Conservation (phyloP, 208 protist species). For the Trypanosoma scelopori region DNA sequence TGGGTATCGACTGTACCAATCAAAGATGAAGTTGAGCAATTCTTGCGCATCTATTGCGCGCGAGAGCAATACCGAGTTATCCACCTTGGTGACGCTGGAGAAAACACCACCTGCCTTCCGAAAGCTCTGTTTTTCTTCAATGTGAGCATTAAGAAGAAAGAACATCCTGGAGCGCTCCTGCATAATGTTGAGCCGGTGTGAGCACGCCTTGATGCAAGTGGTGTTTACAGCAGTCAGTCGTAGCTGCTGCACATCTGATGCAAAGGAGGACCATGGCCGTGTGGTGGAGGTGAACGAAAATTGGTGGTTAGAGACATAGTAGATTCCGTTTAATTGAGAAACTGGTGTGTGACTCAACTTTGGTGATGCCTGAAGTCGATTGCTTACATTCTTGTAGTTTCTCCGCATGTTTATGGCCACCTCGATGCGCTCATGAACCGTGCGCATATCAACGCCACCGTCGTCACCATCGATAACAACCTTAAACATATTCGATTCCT, state of each 20-base stretch:
- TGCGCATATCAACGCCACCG: constrained; percentile 83
- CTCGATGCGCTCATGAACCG: constrained; percentile 84
- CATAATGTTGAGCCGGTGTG: constrained; percentile 89
- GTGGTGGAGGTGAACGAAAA: constrained; percentile 29
- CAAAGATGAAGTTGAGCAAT: constrained; percentile 74
- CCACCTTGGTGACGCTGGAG: constrained; percentile 76
- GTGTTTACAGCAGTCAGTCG: constrained; percentile 74
- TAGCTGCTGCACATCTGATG: constrained; percentile 69
- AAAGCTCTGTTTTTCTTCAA: constrained; percentile 78
- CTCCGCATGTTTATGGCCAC: constrained; percentile 63
- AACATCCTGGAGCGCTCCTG: constrained; percentile 92
- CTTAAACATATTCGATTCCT: constrained; percentile 76
- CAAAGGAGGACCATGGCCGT: constrained; percentile 69
- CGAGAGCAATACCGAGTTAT: constrained; percentile 73
- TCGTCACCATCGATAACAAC: constrained; percentile 91
- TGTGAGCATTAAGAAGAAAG: constrained; percentile 87
- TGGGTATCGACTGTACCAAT: constrained; percentile 60
- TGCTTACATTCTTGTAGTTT: constrained; percentile 48
- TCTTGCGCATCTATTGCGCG: constrained; percentile 79
- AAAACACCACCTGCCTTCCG: constrained; percentile 87
- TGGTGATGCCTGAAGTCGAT: constrained; percentile 10
- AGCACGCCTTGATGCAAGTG: constrained; percentile 71
- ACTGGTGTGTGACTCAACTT: constrained; percentile 44
- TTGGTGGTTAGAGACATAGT: constrained; percentile 61
- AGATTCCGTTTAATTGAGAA: constrained; percentile 60